Evolutionary conservation across 768 basidiomycete species (phyloP).

Genomic region (Kwoniella dejecticola): DNA sequence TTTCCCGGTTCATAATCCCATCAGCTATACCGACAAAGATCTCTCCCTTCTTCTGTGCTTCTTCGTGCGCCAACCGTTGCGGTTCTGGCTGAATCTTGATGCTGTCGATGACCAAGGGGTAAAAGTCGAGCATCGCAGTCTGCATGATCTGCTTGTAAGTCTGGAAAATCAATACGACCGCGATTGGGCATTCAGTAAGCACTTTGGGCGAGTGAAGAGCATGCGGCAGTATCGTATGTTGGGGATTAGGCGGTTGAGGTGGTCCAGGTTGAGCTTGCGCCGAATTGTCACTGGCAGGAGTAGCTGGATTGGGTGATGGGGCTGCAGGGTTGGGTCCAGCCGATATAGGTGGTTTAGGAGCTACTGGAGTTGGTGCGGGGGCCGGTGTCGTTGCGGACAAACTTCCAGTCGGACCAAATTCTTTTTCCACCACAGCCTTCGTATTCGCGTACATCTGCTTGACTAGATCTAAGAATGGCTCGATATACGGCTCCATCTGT

Average conservation of each 20-base stretch:
- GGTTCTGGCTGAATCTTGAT: conserved; percentile 77
- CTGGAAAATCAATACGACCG: conserved; percentile 87
- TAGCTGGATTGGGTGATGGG: conserved; percentile 14
- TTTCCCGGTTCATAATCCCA: conserved; percentile 67
- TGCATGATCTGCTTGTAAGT: conserved; percentile 69
- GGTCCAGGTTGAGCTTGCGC: conserved; percentile 29
- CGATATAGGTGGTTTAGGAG: conserved; percentile 4
- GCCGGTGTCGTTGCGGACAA: background rate
- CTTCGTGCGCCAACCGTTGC: conserved; percentile 73
- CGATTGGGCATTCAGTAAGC: conserved; percentile 87
- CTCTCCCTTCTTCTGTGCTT: conserved; percentile 77
- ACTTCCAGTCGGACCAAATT: conserved; percentile 60
- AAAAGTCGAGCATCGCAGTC: conserved; percentile 68
- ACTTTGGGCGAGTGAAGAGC: conserved; percentile 89
- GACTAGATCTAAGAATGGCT: conserved; percentile 78
- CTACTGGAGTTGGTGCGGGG: background rate
- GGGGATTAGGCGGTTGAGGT: conserved; percentile 17
- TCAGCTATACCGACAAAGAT: conserved; percentile 81
- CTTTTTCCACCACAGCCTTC: conserved; percentile 69
- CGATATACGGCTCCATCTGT: conserved; percentile 68
- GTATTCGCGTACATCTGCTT: conserved; percentile 77
- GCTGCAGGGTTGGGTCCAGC: conserved; percentile 6
- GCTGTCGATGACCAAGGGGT: conserved; percentile 76
- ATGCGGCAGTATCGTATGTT: conserved; percentile 61
- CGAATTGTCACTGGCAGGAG: conserved; percentile 22